These are phyloP conservation scores for Boletellus sp. DNA, from an alignment of 768 basidiomycete species.

Conservation along the genomic window DNA sequence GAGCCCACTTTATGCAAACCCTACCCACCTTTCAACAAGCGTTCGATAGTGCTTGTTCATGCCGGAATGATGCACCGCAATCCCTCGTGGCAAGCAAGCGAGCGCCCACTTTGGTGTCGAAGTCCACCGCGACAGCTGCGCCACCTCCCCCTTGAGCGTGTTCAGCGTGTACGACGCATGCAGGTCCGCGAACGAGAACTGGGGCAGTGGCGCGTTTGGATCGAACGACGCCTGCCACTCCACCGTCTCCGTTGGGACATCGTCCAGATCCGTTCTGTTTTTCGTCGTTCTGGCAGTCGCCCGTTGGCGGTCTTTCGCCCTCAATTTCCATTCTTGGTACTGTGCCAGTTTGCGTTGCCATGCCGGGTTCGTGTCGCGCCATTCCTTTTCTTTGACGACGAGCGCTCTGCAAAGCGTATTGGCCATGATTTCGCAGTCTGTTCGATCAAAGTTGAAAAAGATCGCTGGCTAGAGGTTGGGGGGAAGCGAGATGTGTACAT, in stretches of 20 bases:
- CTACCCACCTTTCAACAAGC: constrained; percentile 50
- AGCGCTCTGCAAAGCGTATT: constrained; percentile 35
- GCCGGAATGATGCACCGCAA: constrained; percentile 68
- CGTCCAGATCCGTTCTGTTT: constrained; percentile 33
- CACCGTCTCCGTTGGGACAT: constrained; percentile 14
- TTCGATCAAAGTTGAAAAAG: constrained; percentile 63
- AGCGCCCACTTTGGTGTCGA: constrained; percentile 43
- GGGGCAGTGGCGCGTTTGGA: constrained; percentile 51
- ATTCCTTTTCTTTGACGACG: constrained; percentile 42
- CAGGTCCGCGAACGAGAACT: constrained; percentile 57
- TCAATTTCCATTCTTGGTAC: constrained; percentile 48
- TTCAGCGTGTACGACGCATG: constrained; percentile 40
- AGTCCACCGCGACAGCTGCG: constrained; percentile 32
- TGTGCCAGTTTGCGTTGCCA: constrained; percentile 50
- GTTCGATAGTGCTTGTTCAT: constrained; percentile 62
- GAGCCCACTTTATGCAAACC: neutral
- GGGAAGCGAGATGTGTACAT: neutral
- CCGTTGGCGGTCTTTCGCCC: constrained; percentile 47
- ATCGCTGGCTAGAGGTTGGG: constrained; percentile 50
- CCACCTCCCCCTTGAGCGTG: constrained; percentile 49
- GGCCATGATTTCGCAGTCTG: constrained; percentile 55
- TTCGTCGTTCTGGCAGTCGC: constrained; percentile 39
- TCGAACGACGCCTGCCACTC: constrained; percentile 56
- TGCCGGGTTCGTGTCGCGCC: constrained; percentile 43
- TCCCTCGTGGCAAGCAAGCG: constrained; percentile 50